These are phyloP conservation scores for Coprinopsis cinerea DNA, from an alignment of 768 basidiomycete genomes.

Conservation along the genomic window DNA sequence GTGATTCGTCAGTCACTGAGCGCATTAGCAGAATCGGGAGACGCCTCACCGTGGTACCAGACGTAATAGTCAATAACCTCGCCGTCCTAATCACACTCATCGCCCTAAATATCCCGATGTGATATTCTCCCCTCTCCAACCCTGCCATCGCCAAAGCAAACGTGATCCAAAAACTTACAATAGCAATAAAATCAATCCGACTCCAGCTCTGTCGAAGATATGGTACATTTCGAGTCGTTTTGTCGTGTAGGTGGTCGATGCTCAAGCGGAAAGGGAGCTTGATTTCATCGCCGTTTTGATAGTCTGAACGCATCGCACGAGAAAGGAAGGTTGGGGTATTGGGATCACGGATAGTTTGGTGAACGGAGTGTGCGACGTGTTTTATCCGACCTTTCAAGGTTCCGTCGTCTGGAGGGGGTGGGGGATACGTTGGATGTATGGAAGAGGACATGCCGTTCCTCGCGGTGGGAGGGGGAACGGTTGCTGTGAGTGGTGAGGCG, in stretches of 20 bases:
- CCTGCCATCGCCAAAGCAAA: constrained; percentile 69
- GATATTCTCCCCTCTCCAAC: constrained; percentile 57
- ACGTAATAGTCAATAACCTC: constrained; percentile 79
- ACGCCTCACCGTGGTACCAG: constrained; percentile 77
- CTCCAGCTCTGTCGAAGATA: constrained; percentile 93
- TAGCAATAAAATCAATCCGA: constrained; percentile 82
- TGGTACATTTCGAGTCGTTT: constrained; percentile 66
- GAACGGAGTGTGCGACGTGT: constrained; percentile 27
- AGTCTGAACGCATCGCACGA: constrained; percentile 38
- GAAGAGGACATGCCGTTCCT: not conserved
- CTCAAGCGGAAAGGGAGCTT: constrained; percentile 60
- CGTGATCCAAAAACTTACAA: constrained; percentile 81
- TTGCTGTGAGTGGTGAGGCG: constrained; percentile 15
- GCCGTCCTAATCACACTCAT: constrained; percentile 81
- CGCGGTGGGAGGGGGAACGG: not conserved
- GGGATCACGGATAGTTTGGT: constrained; percentile 37
- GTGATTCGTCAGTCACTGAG: constrained; percentile 9
- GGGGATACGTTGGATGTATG: constrained; percentile 10
- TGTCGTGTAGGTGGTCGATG: constrained; percentile 47
- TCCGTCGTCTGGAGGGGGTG: constrained; percentile 16
- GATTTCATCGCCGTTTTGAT: constrained; percentile 31
- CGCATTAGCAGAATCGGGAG: not conserved
- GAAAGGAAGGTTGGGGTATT: constrained; percentile 47
- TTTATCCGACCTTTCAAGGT: constrained; percentile 24
- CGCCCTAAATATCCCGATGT: constrained; percentile 86